These are phyloP conservation scores for Metschnikowia santaceciliae DNA, from an alignment of 805 yeast genomes.

Conservation along the genomic window DNA sequence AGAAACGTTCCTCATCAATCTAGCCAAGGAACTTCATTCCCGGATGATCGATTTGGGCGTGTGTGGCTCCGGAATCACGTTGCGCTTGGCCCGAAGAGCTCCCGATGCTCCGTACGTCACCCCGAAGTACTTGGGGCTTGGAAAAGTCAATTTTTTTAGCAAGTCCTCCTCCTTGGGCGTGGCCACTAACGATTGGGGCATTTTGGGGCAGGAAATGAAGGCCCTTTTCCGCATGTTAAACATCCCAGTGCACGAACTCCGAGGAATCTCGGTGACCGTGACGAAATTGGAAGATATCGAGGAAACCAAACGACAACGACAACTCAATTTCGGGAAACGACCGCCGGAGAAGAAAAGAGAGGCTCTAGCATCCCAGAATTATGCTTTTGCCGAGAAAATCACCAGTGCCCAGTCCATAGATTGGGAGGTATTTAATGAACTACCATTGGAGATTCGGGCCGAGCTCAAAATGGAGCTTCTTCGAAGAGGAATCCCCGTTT, in stretches of 20 bases:
- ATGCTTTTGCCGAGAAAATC: conserved; percentile 14
- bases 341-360: neutral
- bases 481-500: conserved; percentile 35
- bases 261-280: conserved; percentile 78
- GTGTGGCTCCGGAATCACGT: conserved; percentile 54
- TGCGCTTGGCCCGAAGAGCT: conserved; percentile 64
- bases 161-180: conserved; percentile 58
- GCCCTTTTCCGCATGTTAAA: conserved; percentile 52
- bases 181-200: conserved; percentile 56
- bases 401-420: conserved; percentile 44
- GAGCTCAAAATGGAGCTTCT: conserved; percentile 57
- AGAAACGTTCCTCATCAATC: conserved; percentile 54
- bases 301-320: conserved; percentile 14
- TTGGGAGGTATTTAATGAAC: conserved; percentile 55
- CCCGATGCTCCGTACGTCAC: conserved; percentile 69
- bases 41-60: conserved; percentile 47
- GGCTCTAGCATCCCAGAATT: conserved; percentile 5
- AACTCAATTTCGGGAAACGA: conserved; percentile 7
- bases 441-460: conserved; percentile 62
- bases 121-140: conserved; percentile 80
- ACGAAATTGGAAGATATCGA: conserved; percentile 48
- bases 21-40: conserved; percentile 55
- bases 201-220: conserved; percentile 57
- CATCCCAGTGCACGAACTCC: conserved; percentile 61
- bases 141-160: conserved; percentile 63